A percentile compares a stretch with the other conserved stretches of the same genome.
Conservation (phyloP, 176 grass and related monocot species). For the Rhynchospora breviuscula region DNA sequence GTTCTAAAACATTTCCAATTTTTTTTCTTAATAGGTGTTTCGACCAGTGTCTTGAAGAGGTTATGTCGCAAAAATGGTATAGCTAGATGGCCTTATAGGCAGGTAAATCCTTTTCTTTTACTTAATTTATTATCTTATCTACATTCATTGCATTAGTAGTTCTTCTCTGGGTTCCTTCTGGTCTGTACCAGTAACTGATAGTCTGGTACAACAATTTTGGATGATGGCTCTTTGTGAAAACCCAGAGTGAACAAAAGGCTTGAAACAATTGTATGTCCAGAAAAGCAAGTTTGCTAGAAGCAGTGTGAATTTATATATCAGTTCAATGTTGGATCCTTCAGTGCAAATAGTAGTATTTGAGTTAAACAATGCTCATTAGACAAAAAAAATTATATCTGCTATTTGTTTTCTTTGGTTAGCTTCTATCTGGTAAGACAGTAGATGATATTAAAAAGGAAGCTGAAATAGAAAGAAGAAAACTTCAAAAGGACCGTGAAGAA, state of each 20-base stretch:
- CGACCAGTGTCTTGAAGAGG: constrained; percentile 85
- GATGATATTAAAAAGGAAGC: constrained; percentile 62
- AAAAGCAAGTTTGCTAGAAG: not conserved
- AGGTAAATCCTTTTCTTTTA: constrained; percentile 38
- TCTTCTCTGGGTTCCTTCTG: not conserved
- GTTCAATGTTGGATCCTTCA: not conserved
- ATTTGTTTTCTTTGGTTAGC: constrained; percentile 34
- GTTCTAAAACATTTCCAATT: not conserved
- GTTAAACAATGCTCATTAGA: not conserved
- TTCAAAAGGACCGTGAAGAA: constrained; percentile 55
- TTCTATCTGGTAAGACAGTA: constrained; percentile 75
- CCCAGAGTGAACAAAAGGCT: not conserved
- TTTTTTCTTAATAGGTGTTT: constrained; percentile 47
- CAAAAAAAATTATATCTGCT: not conserved
- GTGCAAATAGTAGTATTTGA: not conserved
- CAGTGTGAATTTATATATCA: not conserved
- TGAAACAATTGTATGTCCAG: not conserved
- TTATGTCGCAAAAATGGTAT: constrained; percentile 91
- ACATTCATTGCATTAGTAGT: not conserved
- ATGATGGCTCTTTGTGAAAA: not conserved
- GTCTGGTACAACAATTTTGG: not conserved
- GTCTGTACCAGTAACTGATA: too few relatives aligned
- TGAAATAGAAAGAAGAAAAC: constrained; percentile 77
- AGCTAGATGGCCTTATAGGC: constrained; percentile 86
- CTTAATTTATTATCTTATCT: not conserved